Evolutionary conservation across 371 early-diverging fungal genomes (phyloP), one percentile per base, ranked within the genome.

Genomic region (Synchytrium microbalum): DNA sequence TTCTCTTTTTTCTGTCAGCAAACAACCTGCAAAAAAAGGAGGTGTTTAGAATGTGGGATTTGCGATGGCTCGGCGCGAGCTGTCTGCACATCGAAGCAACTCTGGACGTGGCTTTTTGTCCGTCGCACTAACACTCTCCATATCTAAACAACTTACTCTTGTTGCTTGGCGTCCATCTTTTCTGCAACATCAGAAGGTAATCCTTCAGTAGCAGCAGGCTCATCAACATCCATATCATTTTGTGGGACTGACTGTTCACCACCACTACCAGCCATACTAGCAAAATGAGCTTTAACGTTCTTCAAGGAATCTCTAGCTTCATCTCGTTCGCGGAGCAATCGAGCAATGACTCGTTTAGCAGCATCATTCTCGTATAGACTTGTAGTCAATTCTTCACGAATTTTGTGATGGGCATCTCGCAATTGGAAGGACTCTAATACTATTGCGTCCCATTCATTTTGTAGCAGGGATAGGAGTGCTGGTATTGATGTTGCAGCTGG

Each of bases 281-380:
- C 67, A 16, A 38, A 38, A 19, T 64, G 60, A 26, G 68, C 71
- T 59, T 69, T 31, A 25, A 78, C 57, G 32, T 69, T 60, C n/a
- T 72, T 71, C 65, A 78, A 60, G 25, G 66, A 62, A 82, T 86
- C 84, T 67, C 96, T 79, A 52, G 95, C 93, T 56, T 90, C 85
- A 69, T 96, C 93, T 53, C 93, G 85, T 71, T 95, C 95, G 68
- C 86, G 85, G 72, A 89, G 80, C 28, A 95, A 72, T 29, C 97
- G 82, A 3, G 95, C 96, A 75, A 96, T 90, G 5, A 96, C 97
- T 63, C 97, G 77, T 62, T 92, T 88, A 1, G 95, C 92, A 24
- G 96, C 95, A 72, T 96, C 97, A 67, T 92, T 86, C 74, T 95
- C 93, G 72, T 95, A 97, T 60, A 96, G 77, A 1, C 95, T 90